Evolutionary conservation across 768 basidiomycete genomes (phyloP).

Genomic region (Ramaria rubella): DNA sequence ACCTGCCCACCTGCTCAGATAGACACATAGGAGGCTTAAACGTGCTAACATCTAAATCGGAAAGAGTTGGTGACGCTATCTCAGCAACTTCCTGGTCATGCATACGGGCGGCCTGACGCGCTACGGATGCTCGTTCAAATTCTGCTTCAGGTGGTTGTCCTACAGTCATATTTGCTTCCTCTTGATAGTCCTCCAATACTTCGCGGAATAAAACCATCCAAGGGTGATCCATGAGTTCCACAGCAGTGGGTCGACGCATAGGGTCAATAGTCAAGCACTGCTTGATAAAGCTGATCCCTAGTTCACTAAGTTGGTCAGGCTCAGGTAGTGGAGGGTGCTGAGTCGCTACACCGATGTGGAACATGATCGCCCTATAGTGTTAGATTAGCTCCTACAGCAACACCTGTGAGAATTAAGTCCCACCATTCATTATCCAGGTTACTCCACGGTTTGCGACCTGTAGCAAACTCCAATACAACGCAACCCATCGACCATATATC

Average conservation of each 20-base stretch:
- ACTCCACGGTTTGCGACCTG: conserved; percentile 97
- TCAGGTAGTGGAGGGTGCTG: conserved; percentile 96
- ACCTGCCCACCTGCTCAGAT: not conserved
- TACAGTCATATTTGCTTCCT: conserved; percentile 42
- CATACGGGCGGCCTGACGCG: conserved; percentile 49
- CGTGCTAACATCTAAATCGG: conserved; percentile 4
- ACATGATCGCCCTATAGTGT: conserved; percentile 94
- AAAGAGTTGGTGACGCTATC: conserved; percentile 44
- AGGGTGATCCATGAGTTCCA: conserved; percentile 77
- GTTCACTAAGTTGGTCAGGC: conserved; percentile 75
- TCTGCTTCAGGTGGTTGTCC: conserved; percentile 42
- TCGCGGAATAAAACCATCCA: conserved; percentile 87
- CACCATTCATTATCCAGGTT: conserved; percentile 99
- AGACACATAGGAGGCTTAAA: not conserved
- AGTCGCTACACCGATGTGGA: conserved; percentile 94
- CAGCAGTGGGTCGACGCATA: conserved; percentile 71
- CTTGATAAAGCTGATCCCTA: conserved; percentile 91
- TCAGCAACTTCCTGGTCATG: conserved; percentile 57
- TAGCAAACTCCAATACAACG: conserved; percentile 94
- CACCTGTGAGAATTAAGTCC: conserved; percentile 16
- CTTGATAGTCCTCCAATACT: conserved; percentile 60
- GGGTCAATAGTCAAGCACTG: conserved; percentile 88
- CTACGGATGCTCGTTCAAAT: conserved; percentile 44
- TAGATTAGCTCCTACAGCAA: conserved; percentile 11
- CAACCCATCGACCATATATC: conserved; percentile 98